Conservation (phyloP, 2,329 filamentous ascomycete species). For the Coccinonectria pachysandricola region DNA sequence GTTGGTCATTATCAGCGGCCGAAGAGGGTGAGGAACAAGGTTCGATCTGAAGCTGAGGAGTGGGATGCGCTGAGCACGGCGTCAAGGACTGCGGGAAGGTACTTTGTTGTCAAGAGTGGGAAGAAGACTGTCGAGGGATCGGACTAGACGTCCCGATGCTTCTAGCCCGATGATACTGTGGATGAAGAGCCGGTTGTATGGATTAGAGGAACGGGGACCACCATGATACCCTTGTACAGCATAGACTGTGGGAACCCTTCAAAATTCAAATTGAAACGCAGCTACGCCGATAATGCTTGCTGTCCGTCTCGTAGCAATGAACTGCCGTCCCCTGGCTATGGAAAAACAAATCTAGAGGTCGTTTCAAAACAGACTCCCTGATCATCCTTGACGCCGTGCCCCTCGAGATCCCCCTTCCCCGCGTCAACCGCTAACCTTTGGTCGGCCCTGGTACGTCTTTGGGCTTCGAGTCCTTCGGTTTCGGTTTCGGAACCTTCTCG, state of each 20-base stretch:
- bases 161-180: neutral
- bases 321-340: no score
- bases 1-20: conserved; percentile 45
- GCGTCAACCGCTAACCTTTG: conserved; percentile 10
- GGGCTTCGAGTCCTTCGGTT: conserved; percentile 25
- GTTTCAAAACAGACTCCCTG: no score
- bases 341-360: no score
- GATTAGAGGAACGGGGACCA: neutral
- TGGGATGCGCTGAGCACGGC: conserved; percentile 65
- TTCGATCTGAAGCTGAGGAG: conserved; percentile 42
- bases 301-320: no score
- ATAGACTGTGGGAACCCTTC: conserved; percentile 1
- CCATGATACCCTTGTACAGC: conserved; percentile 10
- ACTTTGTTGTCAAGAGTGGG: conserved; percentile 65
- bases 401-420: neutral
- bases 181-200: neutral
- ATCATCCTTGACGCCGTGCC: no score
- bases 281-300: conserved; percentile 5
- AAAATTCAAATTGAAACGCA: conserved; percentile 2
- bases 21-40: conserved; percentile 24
- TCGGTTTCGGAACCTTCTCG: conserved; percentile 54
- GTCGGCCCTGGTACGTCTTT: conserved; percentile 9
- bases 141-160: no score
- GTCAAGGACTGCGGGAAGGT: conserved; percentile 55
- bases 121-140: conserved; percentile 25